Evolutionary conservation across 371 early-diverging fungal genomes (phyloP), one percentile per base, ranked within the genome.

Genomic region (Blastocladiella emersonii): DNA sequence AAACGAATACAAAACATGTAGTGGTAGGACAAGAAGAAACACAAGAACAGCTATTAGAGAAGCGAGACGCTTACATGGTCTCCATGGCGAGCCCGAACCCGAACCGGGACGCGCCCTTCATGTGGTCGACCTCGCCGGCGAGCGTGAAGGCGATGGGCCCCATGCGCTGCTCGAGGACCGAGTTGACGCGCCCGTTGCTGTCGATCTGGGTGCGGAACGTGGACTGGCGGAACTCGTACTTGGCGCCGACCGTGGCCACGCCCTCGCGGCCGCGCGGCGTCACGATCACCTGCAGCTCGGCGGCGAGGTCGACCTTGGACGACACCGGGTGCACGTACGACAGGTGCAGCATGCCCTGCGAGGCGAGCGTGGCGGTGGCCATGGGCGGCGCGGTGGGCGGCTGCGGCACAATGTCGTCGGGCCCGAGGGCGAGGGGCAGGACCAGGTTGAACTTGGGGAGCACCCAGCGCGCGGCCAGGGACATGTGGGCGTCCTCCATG

Each of bases 101-200:
- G 32, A 59, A 59, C 43, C 37, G 35, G 30, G 21, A 13, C 37
- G 19, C 37, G 27, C 59, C 87, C 81, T 94, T 93, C 72, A 89
- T 80, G 70, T 97, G 95, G 75, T 97, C 95, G 72, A 97, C 79
- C 73, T 97, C 96, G 65, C 93, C 96, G 55, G 87, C 85, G 63
- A 95, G 78, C 64, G 90, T 74, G 81, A 96, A 90, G 56, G 88
- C 84, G 72, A 98, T 83, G 60, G 93, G 94, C 21, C 89, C 90
- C 70, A 98, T 87, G 77, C 88, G 88, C 79, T 98, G 93, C 77
- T 98, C 98, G 60, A 95, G 69, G 25, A 94, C 85, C 60, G 91
- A 85, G 61, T 84, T 80, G 23, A 95, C 86, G 66, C 85, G 81
- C 68, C 96, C 96, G 27, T 84, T 82, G 32, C 90, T 91, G 73